A percentile compares a stretch with the other conserved stretches of the same genome.
Evolutionary conservation across 1,284 basidiomycete species (phyloP).

Genomic region (Testicularia cyperi): DNA sequence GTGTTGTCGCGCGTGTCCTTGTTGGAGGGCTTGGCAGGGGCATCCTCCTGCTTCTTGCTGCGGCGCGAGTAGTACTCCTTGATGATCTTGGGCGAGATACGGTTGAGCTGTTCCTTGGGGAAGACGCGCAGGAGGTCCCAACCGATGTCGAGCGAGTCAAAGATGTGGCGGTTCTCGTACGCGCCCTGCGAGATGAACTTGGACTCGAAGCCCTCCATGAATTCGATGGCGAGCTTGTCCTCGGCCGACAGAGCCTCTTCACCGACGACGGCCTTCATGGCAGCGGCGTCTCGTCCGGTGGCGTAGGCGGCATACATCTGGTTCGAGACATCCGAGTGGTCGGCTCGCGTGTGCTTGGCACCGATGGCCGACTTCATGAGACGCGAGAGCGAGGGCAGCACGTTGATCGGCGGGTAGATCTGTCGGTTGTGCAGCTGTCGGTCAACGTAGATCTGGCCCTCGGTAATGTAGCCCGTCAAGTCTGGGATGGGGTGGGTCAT

Average conservation of each 20-base stretch:
- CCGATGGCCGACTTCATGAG: conserved; percentile 99
- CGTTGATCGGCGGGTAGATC: conserved; percentile 99
- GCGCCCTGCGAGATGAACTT: conserved; percentile 67
- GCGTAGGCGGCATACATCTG: conserved; percentile 60
- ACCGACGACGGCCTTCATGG: conserved; percentile 99
- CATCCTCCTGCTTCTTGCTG: conserved; percentile 30
- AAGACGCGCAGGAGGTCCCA: conserved; percentile 97
- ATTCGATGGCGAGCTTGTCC: conserved; percentile 65
- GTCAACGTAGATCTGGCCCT: conserved; percentile 99
- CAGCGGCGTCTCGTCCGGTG: conserved; percentile 85
- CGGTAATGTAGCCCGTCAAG: conserved; percentile 95
- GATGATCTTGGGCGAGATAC: conserved; percentile 62
- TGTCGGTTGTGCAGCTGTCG: conserved; percentile 84
- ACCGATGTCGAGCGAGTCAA: conserved; percentile 94
- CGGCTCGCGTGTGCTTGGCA: conserved; percentile 92
- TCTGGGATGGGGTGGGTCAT: conserved; percentile 99
- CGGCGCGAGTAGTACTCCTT: conserved; percentile 58
- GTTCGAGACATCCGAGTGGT: conserved; percentile 92
- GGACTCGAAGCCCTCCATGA: conserved; percentile 57
- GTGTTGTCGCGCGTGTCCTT: conserved; percentile 29
- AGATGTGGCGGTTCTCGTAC: conserved; percentile 94
- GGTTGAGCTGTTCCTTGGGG: conserved; percentile 97
- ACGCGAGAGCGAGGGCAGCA: conserved; percentile 94
- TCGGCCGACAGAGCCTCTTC: conserved; percentile 93
- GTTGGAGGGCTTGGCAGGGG: conserved; percentile 29